A percentile compares a stretch with the other conserved stretches of the same genome.
Evolutionary conservation across 2,329 filamentous ascomycete genomes (phyloP).

Genomic region (Cytospora piceae): DNA sequence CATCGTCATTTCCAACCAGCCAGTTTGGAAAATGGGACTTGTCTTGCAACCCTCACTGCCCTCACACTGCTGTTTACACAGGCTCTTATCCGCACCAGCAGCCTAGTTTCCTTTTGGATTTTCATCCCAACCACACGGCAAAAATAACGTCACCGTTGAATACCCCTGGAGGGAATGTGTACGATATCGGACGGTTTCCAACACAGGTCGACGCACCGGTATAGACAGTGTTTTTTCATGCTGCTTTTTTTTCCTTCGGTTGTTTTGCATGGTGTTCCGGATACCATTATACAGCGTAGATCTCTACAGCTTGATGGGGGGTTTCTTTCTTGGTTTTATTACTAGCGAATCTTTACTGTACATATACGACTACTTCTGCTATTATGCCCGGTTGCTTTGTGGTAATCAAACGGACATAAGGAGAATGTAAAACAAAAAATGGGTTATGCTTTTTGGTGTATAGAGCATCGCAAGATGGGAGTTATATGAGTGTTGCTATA

Average conservation of each 20-base stretch:
- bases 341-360: neutral
- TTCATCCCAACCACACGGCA: neutral
- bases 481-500: neutral
- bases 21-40: neutral
- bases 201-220: neutral
- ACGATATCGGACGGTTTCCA: neutral
- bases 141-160: neutral
- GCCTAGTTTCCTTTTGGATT: conserved; percentile 11
- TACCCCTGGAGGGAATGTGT: neutral
- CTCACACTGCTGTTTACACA: neutral
- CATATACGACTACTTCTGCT: neutral
- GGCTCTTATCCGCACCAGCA: conserved; percentile 13
- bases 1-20: neutral
- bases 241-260: neutral
- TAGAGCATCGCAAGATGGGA: neutral
- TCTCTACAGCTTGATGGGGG: neutral
- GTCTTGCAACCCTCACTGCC: neutral
- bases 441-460: neutral
- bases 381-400: neutral
- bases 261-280: neutral
- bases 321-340: neutral
- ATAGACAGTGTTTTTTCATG: neutral
- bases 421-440: neutral
- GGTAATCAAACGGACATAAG: neutral
- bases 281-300: neutral